Base-by-base conservation (phyloP, 305 asterid genomes). In the Ilex paraguariensis region DNA sequence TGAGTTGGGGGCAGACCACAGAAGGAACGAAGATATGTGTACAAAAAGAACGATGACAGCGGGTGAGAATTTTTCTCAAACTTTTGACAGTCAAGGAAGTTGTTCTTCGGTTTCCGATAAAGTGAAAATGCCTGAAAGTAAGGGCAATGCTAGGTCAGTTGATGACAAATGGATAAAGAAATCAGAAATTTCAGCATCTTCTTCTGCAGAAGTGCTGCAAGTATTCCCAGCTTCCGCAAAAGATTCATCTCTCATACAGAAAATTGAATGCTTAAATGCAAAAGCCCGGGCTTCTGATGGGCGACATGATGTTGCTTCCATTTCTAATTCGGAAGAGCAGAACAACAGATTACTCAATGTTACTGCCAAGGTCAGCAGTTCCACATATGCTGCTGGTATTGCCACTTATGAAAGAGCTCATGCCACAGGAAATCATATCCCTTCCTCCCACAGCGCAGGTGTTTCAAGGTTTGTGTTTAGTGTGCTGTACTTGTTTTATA, bases 1-100 rank as follows among this genome's bases (percentile, higher is more conserved):
- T 73, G 99, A 93, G 80, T 79, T 93, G 95, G 95, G 95, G 48
- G 88, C 95, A 73, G 95, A 86, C 56, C 81, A 73, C 62, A 81
- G 71, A 56, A 61, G 75, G 15, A 93, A 81, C 51, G 88, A 87
- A 59, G 84, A 81, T 61, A 55, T 72, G 54, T 70, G 65, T 65
- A 33, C 81, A 63, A 72, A 70, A 72, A 76, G 70, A 74, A 63
- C 73, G 44, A 50, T 15, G 57, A 8, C 64, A 40, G 81, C 70
- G 15, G 72, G 42, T 48, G 84, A 77, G 66, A 68, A 66, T 61
- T 60, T 66, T 76, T 65, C 73, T 17, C 79, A 31, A 60, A 52
- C 61, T 62, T 55, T 44, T 57, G 82, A 79, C 65, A 59, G 75
- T 66, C 58, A 42, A 36, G 85, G 75, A 66, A 80, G 56, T 56